A percentile compares a stretch with the other conserved stretches of the same genome.
Evolutionary conservation across 495 filamentous ascomycete species (phyloP).

Genomic region (Xylona heveae): DNA sequence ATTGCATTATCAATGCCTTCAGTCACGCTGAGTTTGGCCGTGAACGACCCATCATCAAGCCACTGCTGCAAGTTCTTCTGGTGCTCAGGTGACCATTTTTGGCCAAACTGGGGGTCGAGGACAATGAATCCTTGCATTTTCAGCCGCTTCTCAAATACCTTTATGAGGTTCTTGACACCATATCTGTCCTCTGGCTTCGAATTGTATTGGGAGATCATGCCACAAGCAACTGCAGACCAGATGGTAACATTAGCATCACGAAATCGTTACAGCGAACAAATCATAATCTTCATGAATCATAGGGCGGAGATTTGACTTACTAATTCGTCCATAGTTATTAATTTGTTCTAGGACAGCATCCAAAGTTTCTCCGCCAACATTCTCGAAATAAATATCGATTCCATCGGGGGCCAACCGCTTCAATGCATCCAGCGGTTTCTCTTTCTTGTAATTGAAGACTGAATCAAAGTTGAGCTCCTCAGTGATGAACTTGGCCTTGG

Average conservation of each 20-base stretch:
- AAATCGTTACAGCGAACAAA: too few relatives aligned
- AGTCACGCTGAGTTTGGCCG: slow-evolving; percentile 45
- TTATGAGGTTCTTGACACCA: slow-evolving; percentile 42
- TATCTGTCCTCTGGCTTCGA: slow-evolving; percentile 30
- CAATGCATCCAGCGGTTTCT: slow-evolving; percentile 47
- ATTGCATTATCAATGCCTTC: slow-evolving; percentile 67
- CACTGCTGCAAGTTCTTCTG: slow-evolving; percentile 66
- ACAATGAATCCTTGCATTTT: slow-evolving; percentile 67
- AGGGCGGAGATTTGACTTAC: slow-evolving; percentile 20
- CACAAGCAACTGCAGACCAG: slow-evolving; percentile 38
- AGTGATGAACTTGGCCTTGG: slow-evolving; percentile 27
- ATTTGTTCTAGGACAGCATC: slow-evolving; percentile 51
- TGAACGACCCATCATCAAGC: slow-evolving; percentile 66
- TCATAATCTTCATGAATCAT: too few relatives aligned
- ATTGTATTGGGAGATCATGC: slow-evolving; percentile 71
- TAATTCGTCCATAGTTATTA: slow-evolving; percentile 50
- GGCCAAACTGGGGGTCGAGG: slow-evolving; percentile 38
- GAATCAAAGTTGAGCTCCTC: slow-evolving; percentile 28
- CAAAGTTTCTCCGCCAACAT: slow-evolving; percentile 77
- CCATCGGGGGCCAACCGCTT: slow-evolving; percentile 57
- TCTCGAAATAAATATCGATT: slow-evolving; percentile 90
- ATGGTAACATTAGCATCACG: too few relatives aligned
- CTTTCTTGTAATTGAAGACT: slow-evolving; percentile 44
- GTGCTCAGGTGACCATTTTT: slow-evolving; percentile 51
- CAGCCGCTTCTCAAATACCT: slow-evolving; percentile 32